A percentile compares a stretch with the other conserved stretches of the same genome.
These are phyloP conservation scores for Quercus agrifolia DNA, from an alignment of 306 rosid species.

Conservation along the genomic window DNA sequence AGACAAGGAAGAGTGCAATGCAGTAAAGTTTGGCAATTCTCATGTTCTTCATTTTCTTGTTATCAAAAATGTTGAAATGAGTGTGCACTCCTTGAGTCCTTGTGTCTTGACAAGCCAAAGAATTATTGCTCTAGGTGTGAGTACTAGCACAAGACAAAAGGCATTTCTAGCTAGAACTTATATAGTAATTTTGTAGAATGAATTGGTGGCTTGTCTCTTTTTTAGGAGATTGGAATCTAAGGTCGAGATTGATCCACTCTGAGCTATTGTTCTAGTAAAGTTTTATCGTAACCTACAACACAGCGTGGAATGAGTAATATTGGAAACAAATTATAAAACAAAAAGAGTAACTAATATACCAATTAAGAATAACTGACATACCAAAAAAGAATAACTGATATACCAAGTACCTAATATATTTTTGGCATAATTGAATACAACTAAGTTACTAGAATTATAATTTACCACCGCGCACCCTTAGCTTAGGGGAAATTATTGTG, in stretches of 20 bases:
- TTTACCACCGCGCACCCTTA: rapidly evolving
- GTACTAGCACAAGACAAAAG: not conserved
- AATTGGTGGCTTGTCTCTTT: not conserved
- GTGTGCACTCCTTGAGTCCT: not conserved
- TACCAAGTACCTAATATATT: too few relatives aligned
- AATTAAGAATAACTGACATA: too few relatives aligned
- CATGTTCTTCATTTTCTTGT: not conserved
- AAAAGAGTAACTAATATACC: not conserved
- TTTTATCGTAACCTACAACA: not conserved
- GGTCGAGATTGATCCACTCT: not conserved
- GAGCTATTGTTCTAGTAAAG: not conserved
- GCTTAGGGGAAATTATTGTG: too few relatives aligned
- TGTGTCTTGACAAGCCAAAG: not conserved
- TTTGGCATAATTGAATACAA: too few relatives aligned
- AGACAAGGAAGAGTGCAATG: not conserved
- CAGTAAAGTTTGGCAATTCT: not conserved
- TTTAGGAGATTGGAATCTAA: not conserved
- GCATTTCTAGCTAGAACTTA: not conserved
- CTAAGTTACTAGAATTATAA: too few relatives aligned
- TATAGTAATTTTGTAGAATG: not conserved
- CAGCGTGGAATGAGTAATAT: not conserved
- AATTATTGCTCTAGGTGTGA: not conserved
- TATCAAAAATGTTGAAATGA: not conserved
- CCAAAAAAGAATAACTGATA: too few relatives aligned
- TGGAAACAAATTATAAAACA: not conserved